phyloP scores from a whole-genome alignment of 2,329 filamentous ascomycete species.

The Huntiella bhutanensis region DNA sequence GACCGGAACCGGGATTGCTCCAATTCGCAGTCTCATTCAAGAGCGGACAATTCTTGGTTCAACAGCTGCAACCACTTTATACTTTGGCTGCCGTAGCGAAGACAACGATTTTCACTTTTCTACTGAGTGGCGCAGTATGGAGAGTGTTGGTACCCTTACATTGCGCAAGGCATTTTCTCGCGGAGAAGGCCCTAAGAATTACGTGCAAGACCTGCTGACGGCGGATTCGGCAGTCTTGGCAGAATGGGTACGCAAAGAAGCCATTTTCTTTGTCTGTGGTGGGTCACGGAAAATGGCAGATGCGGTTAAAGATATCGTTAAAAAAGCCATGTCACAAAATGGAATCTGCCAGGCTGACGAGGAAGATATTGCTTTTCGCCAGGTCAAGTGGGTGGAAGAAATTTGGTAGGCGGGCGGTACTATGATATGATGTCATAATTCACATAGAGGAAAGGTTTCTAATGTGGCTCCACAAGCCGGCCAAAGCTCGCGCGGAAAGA shows the following conservation, averaged over 20 bases:
- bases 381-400: slow-evolving; percentile 35
- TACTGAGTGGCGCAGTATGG: slow-evolving; percentile 44
- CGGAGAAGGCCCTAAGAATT: slow-evolving; percentile 26
- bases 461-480: not conserved
- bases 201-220: slow-evolving; percentile 22
- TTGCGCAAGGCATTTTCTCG: slow-evolving; percentile 31
- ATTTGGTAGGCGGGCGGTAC: slow-evolving; percentile 28
- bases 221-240: slow-evolving; percentile 18
- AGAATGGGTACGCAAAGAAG: slow-evolving; percentile 19
- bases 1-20: slow-evolving; percentile 73
- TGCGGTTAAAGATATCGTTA: slow-evolving; percentile 32
- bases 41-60: slow-evolving; percentile 37
- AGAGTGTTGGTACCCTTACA: slow-evolving; percentile 14
- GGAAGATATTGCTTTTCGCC: slow-evolving; percentile 21
- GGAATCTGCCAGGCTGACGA: slow-evolving; percentile 19
- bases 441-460: not conserved
- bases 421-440: not conserved
- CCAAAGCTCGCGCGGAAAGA: not conserved
- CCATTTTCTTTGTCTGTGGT: slow-evolving; percentile 35
- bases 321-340: slow-evolving; percentile 26
- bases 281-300: slow-evolving; percentile 39
- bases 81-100: slow-evolving; percentile 69
- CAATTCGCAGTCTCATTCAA: slow-evolving; percentile 62
- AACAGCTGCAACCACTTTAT: slow-evolving; percentile 31
- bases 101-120: slow-evolving; percentile 64